Base-by-base conservation (phyloP, 768 basidiomycete genomes). In the Hortiboletus campestris region DNA sequence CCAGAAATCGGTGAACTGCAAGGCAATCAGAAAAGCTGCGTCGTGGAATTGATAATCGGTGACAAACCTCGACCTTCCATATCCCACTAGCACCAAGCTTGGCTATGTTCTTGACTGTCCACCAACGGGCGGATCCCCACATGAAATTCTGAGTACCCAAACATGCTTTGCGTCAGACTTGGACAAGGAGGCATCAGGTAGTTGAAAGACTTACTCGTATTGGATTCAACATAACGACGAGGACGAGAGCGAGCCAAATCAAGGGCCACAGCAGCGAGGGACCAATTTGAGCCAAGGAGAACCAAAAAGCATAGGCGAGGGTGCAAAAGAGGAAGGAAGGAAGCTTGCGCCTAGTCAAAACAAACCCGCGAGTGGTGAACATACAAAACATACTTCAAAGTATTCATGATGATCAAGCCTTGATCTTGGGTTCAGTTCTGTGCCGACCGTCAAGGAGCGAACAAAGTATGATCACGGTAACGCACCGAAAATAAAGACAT, bases 1-100 rank as follows among this genome's bases (percentile, higher is more conserved):
- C 91, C 91, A 93, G 84, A 91, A 91, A 76, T 91, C 89, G 8
- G 85, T 74, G 66, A 93, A 93, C 85, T 89, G 55, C 1, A 36
- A 44, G 22, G 36, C 5, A 17, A 38, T 58, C 58, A 51, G 51
- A 53, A 20, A 32, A 25, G 25, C 25, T n/a, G 36, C 32, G 10
- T 17, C 19, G 13, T 49, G 20, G 40, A 38, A 46, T 49, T 14
- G 42, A 8, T 11, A 40, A 29, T n/a, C 10, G 6, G 12, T 38
- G 31, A 55, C 47, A 61, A 59, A 90, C 89, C 79, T 94, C 91
- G 51, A 96, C 93, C 14, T 76, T 78, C 48, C 79, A 80, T 36
- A 76, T 78, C 1, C 94, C 94, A 11, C 90, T 84, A 3, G 81
- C 68, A n/a, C 90, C 72, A 19, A 94, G 79, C 47, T 83, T 80